Evolutionary conservation across 345 rosid genomes (phyloP), one percentile per base, ranked within the genome.

Genomic region (Mangifera indica): DNA sequence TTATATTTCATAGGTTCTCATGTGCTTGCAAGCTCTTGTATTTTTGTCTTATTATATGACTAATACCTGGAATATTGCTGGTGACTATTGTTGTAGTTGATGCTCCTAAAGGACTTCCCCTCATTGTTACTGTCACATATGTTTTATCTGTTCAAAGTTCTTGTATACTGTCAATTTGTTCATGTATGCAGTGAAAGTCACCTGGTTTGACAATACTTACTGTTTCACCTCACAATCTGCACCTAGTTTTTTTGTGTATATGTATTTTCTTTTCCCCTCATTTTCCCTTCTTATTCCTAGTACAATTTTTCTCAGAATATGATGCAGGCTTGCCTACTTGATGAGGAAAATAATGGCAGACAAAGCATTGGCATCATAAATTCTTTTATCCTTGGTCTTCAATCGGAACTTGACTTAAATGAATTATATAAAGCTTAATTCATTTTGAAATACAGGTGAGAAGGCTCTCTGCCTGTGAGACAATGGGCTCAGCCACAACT

Each of bases 291-390:
- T 25, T 70, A 48, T 73, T 21, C 42, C 48, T 64, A n/a, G n/a
- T n/a, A n/a, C n/a, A n/a, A n/a, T 9, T 70, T 10, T 15, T 44
- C 21, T 70, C 44, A 67, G 72, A 34, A 18, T 63, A 8, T 77
- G 63, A 37, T 70, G 29, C 85, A 95, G 99, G 69, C 87, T 95
- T 76, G 99, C 99, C 18, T 95, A 89, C 74, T 95, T 98, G 32
- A 95, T 95, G 99, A 85, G 97, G 70, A 95, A 95, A 83, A 95
- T 95, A 98, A 92, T 95, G 99, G 91, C 86, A 15, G 99, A 95
- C 75, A 95, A 95, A 83, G 97, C 98, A 55, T 75, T 95, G 99
- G 99, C 88, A 24, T 72, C 60, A 79, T 25, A 51, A 26, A 40
- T 49, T 20, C 17, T 71, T 55, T 22, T 24, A 34, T 59, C 69